Evolutionary conservation across 345 rosid species (phyloP).

Genomic region (Brassica juncea): DNA sequence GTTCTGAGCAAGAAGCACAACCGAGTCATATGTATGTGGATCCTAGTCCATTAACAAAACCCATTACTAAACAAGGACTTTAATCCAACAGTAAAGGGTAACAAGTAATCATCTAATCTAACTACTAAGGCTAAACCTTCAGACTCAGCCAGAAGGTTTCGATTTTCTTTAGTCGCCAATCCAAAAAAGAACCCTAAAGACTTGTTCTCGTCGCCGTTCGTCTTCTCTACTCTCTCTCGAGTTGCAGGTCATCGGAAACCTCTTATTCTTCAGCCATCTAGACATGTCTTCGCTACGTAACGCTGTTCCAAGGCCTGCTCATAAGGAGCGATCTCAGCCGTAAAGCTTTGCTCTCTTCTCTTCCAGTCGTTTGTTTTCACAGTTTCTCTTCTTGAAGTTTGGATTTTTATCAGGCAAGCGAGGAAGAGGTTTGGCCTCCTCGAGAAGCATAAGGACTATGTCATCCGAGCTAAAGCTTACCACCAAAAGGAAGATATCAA

Average conservation of each 20-base stretch:
- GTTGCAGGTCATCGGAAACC: slow-evolving; percentile 20
- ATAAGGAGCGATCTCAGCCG: slow-evolving; percentile 94
- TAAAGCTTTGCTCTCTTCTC: slow-evolving; percentile 40
- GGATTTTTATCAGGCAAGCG: slow-evolving; percentile 46
- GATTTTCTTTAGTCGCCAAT: background rate
- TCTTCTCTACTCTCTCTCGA: background rate
- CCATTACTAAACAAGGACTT: background rate
- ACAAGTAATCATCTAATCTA: background rate
- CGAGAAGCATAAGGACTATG: slow-evolving; percentile 94
- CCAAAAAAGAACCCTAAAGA: slow-evolving; percentile 1
- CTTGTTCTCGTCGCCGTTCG: slow-evolving; percentile 10
- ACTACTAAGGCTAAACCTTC: background rate
- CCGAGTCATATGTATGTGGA: background rate
- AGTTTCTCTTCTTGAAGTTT: background rate
- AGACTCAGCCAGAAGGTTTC: background rate
- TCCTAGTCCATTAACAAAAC: background rate
- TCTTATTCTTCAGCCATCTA: slow-evolving; percentile 10
- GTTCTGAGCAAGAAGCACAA: background rate
- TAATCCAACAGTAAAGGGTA: background rate
- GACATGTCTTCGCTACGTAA: slow-evolving; percentile 80
- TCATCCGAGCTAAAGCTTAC: slow-evolving; percentile 65
- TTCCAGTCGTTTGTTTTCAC: background rate
- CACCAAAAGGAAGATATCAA: slow-evolving; percentile 69
- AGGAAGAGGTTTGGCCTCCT: slow-evolving; percentile 79
- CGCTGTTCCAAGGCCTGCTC: slow-evolving; percentile 63